These are phyloP conservation scores for Apiotrichum gracile DNA, from an alignment of 1,284 basidiomycete genomes.

Conservation along the genomic window DNA sequence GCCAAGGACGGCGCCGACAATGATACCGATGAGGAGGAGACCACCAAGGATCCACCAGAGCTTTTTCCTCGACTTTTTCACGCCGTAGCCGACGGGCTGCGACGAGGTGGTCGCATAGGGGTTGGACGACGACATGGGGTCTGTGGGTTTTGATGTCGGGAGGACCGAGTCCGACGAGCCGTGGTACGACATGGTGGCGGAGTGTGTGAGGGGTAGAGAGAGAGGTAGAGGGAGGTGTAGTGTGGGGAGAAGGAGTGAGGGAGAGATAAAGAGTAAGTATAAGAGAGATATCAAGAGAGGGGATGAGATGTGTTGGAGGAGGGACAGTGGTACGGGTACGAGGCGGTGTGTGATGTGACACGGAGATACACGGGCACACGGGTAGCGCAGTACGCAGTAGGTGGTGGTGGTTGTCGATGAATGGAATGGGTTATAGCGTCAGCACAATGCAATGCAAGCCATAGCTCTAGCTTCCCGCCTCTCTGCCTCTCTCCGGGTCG, in stretches of 20 bases:
- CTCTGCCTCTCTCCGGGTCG: too few species aligned
- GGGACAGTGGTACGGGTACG: background rate
- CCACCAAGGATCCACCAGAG: conserved; percentile 38
- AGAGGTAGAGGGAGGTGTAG: background rate
- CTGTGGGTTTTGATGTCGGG: conserved; percentile 19
- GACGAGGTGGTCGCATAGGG: conserved; percentile 33
- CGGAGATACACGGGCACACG: too few species aligned
- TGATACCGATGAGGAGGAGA: conserved; percentile 56
- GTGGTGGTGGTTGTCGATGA: too few species aligned
- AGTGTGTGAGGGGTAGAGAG: background rate
- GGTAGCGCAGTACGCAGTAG: too few species aligned
- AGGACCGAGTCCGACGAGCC: conserved; percentile 8
- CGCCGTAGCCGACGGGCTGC: conserved; percentile 14
- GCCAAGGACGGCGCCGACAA: conserved; percentile 70
- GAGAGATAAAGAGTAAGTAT: background rate
- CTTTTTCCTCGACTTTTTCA: conserved; percentile 43
- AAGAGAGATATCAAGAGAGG: background rate
- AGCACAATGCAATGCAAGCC: too few species aligned
- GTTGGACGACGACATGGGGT: conserved; percentile 41
- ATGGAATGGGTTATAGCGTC: too few species aligned
- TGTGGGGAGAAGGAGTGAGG: background rate
- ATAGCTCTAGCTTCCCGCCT: too few species aligned
- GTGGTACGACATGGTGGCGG: background rate
- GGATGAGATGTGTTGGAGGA: background rate
- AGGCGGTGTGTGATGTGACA: background rate